A percentile compares a stretch with the other conserved stretches of the same genome.
Conservation (phyloP, 129 eudicot genomes). For the Pittosporum tobira region DNA sequence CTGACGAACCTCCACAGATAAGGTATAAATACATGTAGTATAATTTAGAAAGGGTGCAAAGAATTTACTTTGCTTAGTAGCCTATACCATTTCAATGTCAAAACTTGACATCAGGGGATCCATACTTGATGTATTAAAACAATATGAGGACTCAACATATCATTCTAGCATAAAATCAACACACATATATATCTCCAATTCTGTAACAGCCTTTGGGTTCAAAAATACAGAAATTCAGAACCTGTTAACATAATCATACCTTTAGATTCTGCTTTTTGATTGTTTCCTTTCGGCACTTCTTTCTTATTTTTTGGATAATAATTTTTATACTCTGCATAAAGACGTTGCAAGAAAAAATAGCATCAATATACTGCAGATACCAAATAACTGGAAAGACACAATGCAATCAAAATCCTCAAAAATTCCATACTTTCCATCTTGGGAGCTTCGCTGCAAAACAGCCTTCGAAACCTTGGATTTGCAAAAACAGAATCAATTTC, state of each 20-base stretch:
- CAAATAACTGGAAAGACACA: not conserved
- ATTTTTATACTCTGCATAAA: conserved; percentile 44
- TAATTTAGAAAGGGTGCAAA: not conserved
- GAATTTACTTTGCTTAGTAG: not conserved
- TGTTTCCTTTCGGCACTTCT: conserved; percentile 46
- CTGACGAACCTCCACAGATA: conserved; percentile 18
- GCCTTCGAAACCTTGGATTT: conserved; percentile 30
- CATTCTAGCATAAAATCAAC: no score
- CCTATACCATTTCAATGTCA: no score
- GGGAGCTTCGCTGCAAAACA: conserved; percentile 36
- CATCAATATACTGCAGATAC: not conserved
- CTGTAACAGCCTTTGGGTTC: no score
- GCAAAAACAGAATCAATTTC: conserved; percentile 15
- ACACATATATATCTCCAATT: no score
- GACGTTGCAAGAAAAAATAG: conserved; percentile 5
- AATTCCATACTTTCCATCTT: conserved; percentile 22
- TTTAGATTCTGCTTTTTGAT: conserved; percentile 33
- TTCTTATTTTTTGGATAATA: conserved; percentile 44
- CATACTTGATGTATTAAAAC: no score
- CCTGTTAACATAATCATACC: conserved; percentile 24
- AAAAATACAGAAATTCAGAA: no score
- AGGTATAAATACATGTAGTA: not conserved
- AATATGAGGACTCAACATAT: no score
- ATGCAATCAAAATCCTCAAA: conserved; percentile 12
- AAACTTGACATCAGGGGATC: no score